Evolutionary conservation across 2,329 filamentous ascomycete genomes (phyloP).

Genomic region (Colletotrichum brevisporum): DNA sequence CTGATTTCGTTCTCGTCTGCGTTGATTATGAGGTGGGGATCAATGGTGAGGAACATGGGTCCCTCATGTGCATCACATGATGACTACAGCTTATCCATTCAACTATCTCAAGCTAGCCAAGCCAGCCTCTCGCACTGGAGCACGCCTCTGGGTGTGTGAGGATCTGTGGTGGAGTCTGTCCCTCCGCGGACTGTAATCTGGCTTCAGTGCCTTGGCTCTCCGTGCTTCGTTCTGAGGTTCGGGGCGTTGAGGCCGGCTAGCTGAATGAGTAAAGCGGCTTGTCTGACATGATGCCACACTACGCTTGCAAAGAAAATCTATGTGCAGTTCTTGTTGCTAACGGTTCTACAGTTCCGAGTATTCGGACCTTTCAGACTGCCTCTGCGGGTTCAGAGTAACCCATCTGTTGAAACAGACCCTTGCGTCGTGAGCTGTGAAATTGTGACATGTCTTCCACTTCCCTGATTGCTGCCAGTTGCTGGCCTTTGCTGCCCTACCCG

Average conservation of each 20-base stretch:
- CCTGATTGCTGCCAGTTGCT: no score
- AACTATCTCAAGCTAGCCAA: conserved; percentile 77
- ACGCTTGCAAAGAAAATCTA: not conserved
- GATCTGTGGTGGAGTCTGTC: conserved; percentile 83
- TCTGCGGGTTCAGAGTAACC: no score
- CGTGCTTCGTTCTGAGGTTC: conserved; percentile 56
- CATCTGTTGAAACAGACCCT: no score
- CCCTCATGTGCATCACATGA: conserved; percentile 54
- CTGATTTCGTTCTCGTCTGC: no score
- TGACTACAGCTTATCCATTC: conserved; percentile 84
- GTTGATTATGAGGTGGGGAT: no score
- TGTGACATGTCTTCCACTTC: no score
- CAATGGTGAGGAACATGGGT: no score
- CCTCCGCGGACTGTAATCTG: conserved; percentile 64
- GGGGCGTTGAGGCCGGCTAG: conserved; percentile 66
- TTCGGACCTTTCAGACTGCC: no score
- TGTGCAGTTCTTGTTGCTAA: not conserved
- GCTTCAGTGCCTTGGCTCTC: conserved; percentile 65
- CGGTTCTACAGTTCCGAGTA: no score
- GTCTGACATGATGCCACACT: conserved; percentile 59
- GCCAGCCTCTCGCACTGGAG: conserved; percentile 82
- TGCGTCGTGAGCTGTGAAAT: no score
- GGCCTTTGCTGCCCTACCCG: no score
- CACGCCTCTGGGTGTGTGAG: conserved; percentile 62
- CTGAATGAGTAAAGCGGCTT: conserved; percentile 80